phyloP scores from a whole-genome alignment of 192 early-diverging fungal genomes.

The Funneliformis geosporum region DNA sequence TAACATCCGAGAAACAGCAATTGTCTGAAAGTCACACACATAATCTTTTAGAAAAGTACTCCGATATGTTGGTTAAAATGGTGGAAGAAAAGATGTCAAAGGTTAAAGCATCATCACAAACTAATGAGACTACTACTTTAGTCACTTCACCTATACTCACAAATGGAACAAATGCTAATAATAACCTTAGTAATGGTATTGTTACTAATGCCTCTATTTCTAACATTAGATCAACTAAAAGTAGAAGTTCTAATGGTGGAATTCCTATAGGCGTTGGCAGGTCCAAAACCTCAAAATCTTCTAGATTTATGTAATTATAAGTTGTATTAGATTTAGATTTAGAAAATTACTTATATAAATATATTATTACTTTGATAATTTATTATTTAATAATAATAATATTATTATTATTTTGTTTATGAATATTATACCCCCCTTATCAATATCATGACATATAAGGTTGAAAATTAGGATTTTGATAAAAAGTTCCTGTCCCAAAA shows the following conservation, averaged over 20 bases:
- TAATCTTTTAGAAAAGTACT: slow-evolving; percentile 28
- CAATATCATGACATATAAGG: too few relatives aligned
- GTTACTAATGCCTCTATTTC: not conserved
- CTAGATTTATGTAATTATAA: not conserved
- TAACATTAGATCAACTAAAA: not conserved
- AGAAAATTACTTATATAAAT: too few relatives aligned
- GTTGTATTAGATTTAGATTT: too few relatives aligned
- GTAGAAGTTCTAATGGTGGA: not conserved
- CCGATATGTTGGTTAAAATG: slow-evolving; percentile 29
- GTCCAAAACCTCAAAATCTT: not conserved
- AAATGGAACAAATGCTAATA: not conserved
- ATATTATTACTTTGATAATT: too few relatives aligned
- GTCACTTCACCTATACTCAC: not conserved
- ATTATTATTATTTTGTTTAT: too few relatives aligned
- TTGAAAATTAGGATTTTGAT: too few relatives aligned
- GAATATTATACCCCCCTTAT: too few relatives aligned
- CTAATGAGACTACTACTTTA: not conserved
- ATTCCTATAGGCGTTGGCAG: not conserved
- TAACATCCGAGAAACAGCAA: not conserved
- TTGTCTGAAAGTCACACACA: not conserved
- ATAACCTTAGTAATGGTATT: not conserved
- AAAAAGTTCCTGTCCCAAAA: too few relatives aligned
- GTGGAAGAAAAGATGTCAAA: slow-evolving; percentile 27
- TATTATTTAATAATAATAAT: too few relatives aligned
- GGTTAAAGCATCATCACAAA: not conserved